A percentile compares a stretch with the other conserved stretches of the same genome.
Evolutionary conservation across 176 grass and related monocot species (phyloP).

Genomic region (Carex myosuroides): DNA sequence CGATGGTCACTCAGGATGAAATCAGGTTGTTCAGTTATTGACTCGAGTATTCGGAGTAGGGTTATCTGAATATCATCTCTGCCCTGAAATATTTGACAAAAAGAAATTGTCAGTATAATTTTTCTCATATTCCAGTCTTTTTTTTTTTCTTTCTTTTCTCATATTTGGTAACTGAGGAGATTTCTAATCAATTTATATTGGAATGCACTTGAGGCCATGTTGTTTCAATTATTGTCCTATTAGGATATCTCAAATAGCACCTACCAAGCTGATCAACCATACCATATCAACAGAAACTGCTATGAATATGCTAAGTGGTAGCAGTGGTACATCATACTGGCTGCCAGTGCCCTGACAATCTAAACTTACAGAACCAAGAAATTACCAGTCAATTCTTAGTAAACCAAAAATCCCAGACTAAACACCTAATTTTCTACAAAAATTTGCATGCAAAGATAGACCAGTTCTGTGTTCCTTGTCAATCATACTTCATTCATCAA

Average conservation of each 20-base stretch:
- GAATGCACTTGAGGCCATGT: neutral
- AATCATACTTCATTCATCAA: neutral
- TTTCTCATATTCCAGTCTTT: neutral
- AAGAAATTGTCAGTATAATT: slow-evolving; percentile 11
- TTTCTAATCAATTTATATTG: neutral
- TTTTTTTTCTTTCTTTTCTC: neutral
- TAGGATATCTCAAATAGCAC: neutral
- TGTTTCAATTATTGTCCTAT: neutral
- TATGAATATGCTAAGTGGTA: neutral
- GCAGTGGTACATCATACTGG: neutral
- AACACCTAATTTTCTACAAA: slow-evolving; percentile 2
- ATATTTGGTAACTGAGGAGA: neutral
- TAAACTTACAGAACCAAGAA: neutral
- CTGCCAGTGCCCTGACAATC: neutral
- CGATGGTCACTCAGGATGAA: slow-evolving; percentile 58
- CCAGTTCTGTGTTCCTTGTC: neutral
- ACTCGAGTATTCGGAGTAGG: slow-evolving; percentile 69
- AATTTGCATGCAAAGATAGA: neutral
- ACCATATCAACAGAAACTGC: neutral
- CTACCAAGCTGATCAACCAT: neutral
- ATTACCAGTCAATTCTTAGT: neutral
- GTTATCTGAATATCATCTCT: slow-evolving; percentile 99
- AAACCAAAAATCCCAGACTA: neutral
- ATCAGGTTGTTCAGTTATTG: slow-evolving; percentile 78
- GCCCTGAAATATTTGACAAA: slow-evolving; percentile 51